Base-by-base conservation (phyloP, 2,329 filamentous ascomycete genomes). In the Monosporascus sp. region DNA sequence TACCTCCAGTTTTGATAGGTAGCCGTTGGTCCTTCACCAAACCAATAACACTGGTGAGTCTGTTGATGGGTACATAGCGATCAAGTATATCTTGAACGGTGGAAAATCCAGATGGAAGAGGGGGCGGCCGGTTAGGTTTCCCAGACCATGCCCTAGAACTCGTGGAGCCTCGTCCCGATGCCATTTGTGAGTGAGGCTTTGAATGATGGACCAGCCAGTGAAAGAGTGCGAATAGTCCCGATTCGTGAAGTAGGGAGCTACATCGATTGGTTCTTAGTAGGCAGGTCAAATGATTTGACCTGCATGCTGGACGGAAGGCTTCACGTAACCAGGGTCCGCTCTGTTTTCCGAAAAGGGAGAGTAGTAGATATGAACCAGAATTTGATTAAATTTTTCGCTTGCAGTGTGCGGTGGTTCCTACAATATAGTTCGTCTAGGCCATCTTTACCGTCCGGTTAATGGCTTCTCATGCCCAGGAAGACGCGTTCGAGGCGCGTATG, bases 1-100 rank as follows among this genome's bases (percentile, higher is more conserved):
- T 62, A 22, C 80, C 77, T 51, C 56, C 72, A 1, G 83, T 83
- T 11, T 66, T 52, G 0, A 73, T 74, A 1, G 83, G 80, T 1
- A 76, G 69, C 53, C 82, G 77, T 48, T 77, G 78, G 60, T 93
- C 88, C 50, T 82, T 81, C 3, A 93, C 80, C 5, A 93, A 70
- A 1, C 90, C 91, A 49, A 90, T 78, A 41, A 94, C 71, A 69
- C 75, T 86, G 57, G 85, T 73, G 6, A 72, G 54, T 2, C 43
- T 60, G 27, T 65, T 57, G 25, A 60, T 17, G 8, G 58, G 47
- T 46, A 68, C 52, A 24, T 67, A 65, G 20, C 68, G 68, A 49
- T 78, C 69, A 55, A 83, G 61, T 20, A 83, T 64, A 31, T 75
- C 66, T 57, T 70, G 63, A 59, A 77, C 67, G 14, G 65, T 50